Evolutionary conservation across 2,329 filamentous ascomycete species (phyloP), one percentile per base, ranked within the genome.

Genomic region (Neonectria sp.): DNA sequence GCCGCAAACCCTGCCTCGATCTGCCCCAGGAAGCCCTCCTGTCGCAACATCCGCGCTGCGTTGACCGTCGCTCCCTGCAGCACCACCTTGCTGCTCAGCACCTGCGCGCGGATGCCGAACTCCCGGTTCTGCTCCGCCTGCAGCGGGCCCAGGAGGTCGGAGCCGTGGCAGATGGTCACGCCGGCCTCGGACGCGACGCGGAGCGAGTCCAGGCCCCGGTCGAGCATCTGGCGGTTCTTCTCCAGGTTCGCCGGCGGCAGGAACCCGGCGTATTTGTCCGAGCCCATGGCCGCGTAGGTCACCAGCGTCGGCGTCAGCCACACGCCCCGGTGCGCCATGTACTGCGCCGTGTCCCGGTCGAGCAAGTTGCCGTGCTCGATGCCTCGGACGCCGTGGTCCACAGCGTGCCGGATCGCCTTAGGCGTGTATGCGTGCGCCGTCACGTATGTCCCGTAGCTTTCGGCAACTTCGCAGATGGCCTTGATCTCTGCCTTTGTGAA

Each of bases 351-450:
- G 31, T 80, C 76, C n/a, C 71, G 55, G 63, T 83, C 78, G 40
- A 84, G 67, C 27, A 85, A 71, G 65, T 83, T 85, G 1, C 82
- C 82, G 63, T 85, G 77, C 79, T 61, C 83, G 79, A 90, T 89
- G 0, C 86, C 86, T n/a, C 72, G 79, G 0, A 86, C 87, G 24
- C 86, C 88, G 56, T 89, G 85, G 15, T 84, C 79, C 11, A 90
- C 80, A 1, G 85, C 85, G 64, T 88, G 86, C 9, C 82, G 81
- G 46, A 90, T 89, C 0, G 86, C 83, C 48, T 79, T 73, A 3
- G 85, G 82, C 0, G 86, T 89, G 73, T 90, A 89, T 1, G 86
- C 86, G 70, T 90, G 88, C 4, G 85, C 84, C 2, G 87, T 89
- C 1, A 89, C 87, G 69, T 84, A 88, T 0, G 85, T 89, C 2